Base-by-base conservation (phyloP, 2,329 filamentous ascomycete species). In the Aureobasidium sp. region DNA sequence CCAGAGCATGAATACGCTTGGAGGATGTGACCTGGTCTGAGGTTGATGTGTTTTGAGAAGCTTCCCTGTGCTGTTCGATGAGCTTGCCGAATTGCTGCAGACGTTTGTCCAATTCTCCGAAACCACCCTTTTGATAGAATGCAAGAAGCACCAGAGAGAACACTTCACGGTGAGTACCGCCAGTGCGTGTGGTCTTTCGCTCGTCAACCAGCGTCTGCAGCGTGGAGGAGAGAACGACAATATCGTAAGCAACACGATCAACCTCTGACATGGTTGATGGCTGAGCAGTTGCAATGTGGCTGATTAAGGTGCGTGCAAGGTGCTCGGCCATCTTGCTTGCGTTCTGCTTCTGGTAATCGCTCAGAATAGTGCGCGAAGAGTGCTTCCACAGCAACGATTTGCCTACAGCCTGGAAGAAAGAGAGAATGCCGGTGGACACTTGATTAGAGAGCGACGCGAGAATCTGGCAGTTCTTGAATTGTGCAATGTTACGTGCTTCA, bases 361-460 rank as follows among this genome's bases (percentile, higher is more conserved):
- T 91, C 31, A 84, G 81, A 14, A 35, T 65, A 14, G 39, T 47
- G 14, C 58, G 47, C 1, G 48, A 52, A 5, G 64, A 57, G 54
- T 91, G 85, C 63, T 90, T 88, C 47, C 85, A 85, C 4, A 96
- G 80, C 24, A 97, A 78, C 17, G 88, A 84, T 72, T 91, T 94
- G 14, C 93, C 93, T 47, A 97, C 78, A 1, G 86, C 87, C 69
- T 96, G 90, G 70, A 96, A 88, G 67, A 97, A 89, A 0, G 89
- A 87, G 19, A 90, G 88, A n/a, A 92, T 88, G 3, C 87, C 87
- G 9, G 86, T 85, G 24, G 92, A 86, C 67, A 95, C 83, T 37
- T 90, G 87, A 68, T 88, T 87, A 14, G 97, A 80, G 12, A 97
- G 78, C 66, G 86, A 87, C 40, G 88, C 84, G 48, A 97, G 79